phyloP scores from a whole-genome alignment of 2,329 filamentous ascomycete genomes.

The Aspergillus sp. region DNA sequence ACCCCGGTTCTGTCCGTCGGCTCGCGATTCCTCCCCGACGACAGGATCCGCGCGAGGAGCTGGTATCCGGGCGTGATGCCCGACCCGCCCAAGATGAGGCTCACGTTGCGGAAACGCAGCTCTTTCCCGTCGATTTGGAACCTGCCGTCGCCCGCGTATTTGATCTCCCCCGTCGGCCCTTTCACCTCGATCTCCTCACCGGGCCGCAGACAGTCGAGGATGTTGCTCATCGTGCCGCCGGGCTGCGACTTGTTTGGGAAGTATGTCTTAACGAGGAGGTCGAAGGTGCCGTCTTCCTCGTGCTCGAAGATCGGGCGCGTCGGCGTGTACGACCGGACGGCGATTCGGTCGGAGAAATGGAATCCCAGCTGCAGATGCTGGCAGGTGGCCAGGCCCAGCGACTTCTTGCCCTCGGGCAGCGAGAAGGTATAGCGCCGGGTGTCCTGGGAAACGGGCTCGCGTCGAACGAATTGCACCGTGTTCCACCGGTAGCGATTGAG shows the following conservation, averaged over 20 bases:
- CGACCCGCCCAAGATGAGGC: conserved; percentile 41
- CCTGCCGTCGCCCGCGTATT: conserved; percentile 37
- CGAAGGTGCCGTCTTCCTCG: conserved; percentile 37
- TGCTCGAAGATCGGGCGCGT: conserved; percentile 34
- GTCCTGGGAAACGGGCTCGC: conserved; percentile 37
- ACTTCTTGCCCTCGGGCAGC: conserved; percentile 29
- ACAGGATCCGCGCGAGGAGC: conserved; percentile 37
- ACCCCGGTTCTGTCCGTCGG: conserved; percentile 31
- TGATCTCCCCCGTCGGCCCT: conserved; percentile 44
- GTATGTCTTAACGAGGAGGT: conserved; percentile 44
- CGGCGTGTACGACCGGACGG: conserved; percentile 43
- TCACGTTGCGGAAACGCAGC: conserved; percentile 35
- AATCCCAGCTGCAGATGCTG: conserved; percentile 46
- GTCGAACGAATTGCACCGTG: conserved; percentile 31
- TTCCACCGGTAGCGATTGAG: conserved; percentile 34
- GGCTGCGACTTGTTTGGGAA: conserved; percentile 39
- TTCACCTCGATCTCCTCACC: conserved; percentile 43
- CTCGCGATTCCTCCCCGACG: too few species aligned
- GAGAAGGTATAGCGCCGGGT: conserved; percentile 40
- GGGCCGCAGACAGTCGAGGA: conserved; percentile 41
- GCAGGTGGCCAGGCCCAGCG: conserved; percentile 41
- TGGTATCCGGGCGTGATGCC: conserved; percentile 45
- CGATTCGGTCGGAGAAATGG: conserved; percentile 42
- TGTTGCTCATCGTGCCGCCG: conserved; percentile 44
- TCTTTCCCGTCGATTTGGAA: conserved; percentile 38